These are phyloP conservation scores for Podaxis mareebaensis DNA, from an alignment of 768 basidiomycete genomes.

Conservation along the genomic window DNA sequence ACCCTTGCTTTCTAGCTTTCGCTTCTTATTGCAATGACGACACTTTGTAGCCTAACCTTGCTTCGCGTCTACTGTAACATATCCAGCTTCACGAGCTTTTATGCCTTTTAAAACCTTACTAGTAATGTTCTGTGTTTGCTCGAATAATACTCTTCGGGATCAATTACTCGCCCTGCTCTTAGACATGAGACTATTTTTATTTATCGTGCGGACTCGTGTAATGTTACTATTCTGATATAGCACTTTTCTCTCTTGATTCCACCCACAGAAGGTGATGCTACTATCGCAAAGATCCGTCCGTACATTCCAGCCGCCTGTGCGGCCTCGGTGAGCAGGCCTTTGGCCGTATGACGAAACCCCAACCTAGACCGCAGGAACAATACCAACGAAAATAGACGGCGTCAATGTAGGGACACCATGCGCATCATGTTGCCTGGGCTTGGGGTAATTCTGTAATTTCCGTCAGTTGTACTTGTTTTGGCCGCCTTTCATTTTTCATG, in stretches of 20 bases:
- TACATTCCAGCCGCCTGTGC: no score
- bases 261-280: not conserved
- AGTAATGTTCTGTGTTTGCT: not conserved
- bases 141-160: not conserved
- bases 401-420: not conserved
- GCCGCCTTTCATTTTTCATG: not conserved
- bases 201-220: conserved; percentile 1
- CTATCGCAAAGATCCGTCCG: conserved; percentile 12
- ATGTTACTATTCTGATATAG: conserved; percentile 7
- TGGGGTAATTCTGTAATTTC: not conserved
- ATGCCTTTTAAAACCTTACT: not conserved
- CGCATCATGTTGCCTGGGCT: not conserved
- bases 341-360: not conserved
- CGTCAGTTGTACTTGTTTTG: not conserved
- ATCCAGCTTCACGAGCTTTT: not conserved
- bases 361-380: not conserved
- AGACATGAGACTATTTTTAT: conserved; percentile 3
- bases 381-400: not conserved
- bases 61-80: conserved; percentile 13
- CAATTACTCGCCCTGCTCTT: not conserved
- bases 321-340: not conserved
- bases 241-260: conserved; percentile 1
- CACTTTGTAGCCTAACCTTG: conserved; percentile 10
- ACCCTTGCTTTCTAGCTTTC: conserved; percentile 2
- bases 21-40: conserved; percentile 3